Conservation (phyloP, 805 yeast genomes). For the Zygosaccharomyces siamensis region DNA sequence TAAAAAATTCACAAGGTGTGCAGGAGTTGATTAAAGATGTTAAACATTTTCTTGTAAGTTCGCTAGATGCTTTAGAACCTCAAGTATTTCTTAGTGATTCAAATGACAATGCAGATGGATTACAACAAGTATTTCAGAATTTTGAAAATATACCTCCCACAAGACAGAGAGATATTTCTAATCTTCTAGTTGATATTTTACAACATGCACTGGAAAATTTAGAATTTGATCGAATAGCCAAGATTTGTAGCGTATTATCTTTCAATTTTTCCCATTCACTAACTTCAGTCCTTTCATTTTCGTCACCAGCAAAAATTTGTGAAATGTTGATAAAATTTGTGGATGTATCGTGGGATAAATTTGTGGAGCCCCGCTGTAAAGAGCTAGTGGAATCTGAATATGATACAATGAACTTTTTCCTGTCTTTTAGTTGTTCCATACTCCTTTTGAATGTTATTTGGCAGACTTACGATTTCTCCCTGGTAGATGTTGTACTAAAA, state of each 20-base stretch:
- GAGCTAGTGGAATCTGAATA: constrained; percentile 39
- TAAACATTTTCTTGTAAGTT: constrained; percentile 23
- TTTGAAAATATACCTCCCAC: constrained; percentile 45
- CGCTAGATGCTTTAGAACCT: constrained; percentile 27
- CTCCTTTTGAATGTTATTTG: constrained; percentile 42
- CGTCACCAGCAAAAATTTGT: constrained; percentile 41
- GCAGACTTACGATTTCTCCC: constrained; percentile 37
- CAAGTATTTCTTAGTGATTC: constrained; percentile 37
- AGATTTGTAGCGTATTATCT: constrained; percentile 50
- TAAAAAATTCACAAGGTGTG: constrained; percentile 33
- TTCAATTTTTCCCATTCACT: constrained; percentile 38
- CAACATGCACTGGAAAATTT: constrained; percentile 37
- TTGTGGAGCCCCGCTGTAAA: constrained; percentile 12
- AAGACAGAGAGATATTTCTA: constrained; percentile 43
- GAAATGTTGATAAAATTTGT: constrained; percentile 47
- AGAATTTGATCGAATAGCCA: constrained; percentile 42
- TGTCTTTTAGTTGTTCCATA: constrained; percentile 62
- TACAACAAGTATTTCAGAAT: constrained; percentile 46
- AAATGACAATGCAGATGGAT: constrained; percentile 51
- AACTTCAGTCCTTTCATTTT: constrained; percentile 44
- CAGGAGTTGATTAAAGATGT: constrained; percentile 34
- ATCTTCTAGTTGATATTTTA: constrained; percentile 33
- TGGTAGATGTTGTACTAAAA: constrained; percentile 27
- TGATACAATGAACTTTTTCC: constrained; percentile 59
- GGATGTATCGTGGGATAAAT: constrained; percentile 40